Conservation (phyloP, 805 yeast genomes). For the Starmerella riodocensis region DNA sequence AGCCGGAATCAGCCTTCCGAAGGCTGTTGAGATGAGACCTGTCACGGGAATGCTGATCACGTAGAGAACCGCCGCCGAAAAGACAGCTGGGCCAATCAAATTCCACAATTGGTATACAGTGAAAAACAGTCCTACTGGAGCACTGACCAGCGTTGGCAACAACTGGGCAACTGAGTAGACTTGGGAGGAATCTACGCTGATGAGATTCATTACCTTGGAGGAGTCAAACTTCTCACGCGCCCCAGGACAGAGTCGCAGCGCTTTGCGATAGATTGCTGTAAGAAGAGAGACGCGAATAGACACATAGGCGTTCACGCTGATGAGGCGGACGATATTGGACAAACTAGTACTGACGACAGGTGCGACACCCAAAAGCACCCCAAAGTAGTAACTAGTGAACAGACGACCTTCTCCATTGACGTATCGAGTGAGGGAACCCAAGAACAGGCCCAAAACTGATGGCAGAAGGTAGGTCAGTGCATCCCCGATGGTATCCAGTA, state of each 20-base stretch:
- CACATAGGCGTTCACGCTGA: slow-evolving; percentile 12
- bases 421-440: slow-evolving; percentile 15
- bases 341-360: slow-evolving; percentile 17
- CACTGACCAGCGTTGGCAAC: slow-evolving; percentile 72
- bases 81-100: slow-evolving; percentile 72
- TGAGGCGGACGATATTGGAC: slow-evolving; percentile 12
- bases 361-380: slow-evolving; percentile 15
- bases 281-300: slow-evolving; percentile 34
- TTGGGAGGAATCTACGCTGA: slow-evolving; percentile 87
- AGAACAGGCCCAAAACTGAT: slow-evolving; percentile 15
- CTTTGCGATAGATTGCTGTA: slow-evolving; percentile 54
- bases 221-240: slow-evolving; percentile 55
- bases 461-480: slow-evolving; percentile 16
- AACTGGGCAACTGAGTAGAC: slow-evolving; percentile 64
- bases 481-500: slow-evolving; percentile 10
- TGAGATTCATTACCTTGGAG: slow-evolving; percentile 84
- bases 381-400: slow-evolving; percentile 18
- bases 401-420: slow-evolving; percentile 11
- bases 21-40: slow-evolving; percentile 43
- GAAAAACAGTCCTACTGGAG: slow-evolving; percentile 69
- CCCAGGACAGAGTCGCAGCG: slow-evolving; percentile 52
- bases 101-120: slow-evolving; percentile 62
- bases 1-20: slow-evolving; percentile 52
- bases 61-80: slow-evolving; percentile 75
- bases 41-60: slow-evolving; percentile 65